phyloP scores from a whole-genome alignment of 2,329 filamentous ascomycete species.

The Lachnellula suecica region DNA sequence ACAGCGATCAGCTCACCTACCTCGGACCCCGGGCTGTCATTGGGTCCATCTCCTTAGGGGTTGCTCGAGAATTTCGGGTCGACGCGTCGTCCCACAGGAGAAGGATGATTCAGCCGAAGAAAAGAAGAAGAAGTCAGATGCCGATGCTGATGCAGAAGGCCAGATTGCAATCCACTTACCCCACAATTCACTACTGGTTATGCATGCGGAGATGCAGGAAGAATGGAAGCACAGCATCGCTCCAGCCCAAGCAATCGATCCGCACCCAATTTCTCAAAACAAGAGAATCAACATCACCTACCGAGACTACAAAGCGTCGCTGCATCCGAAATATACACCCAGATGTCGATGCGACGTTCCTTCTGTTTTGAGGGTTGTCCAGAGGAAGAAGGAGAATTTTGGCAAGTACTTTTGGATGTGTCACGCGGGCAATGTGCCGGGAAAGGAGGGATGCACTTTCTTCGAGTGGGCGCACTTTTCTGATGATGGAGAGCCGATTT shows the following conservation, averaged over 20 bases:
- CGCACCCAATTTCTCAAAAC: slow-evolving; percentile 78
- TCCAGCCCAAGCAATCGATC: slow-evolving; percentile 73
- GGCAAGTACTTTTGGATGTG: slow-evolving; percentile 96
- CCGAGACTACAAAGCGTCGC: slow-evolving; percentile 73
- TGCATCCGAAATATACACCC: slow-evolving; percentile 78
- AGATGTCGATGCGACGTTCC: slow-evolving; percentile 74
- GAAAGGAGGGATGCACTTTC: slow-evolving; percentile 68
- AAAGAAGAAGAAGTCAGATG: slow-evolving; percentile 28
- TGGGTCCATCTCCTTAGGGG: slow-evolving; percentile 85
- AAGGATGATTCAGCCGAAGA: slow-evolving; percentile 14
- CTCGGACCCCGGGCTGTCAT: slow-evolving; percentile 86
- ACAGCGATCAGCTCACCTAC: slow-evolving; percentile 91
- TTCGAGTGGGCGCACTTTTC: slow-evolving; percentile 88
- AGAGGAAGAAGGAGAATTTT: slow-evolving; percentile 71
- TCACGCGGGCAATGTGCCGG: slow-evolving; percentile 70
- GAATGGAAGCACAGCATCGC: slow-evolving; percentile 91
- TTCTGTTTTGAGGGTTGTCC: slow-evolving; percentile 71
- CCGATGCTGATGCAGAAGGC: slow-evolving; percentile 65
- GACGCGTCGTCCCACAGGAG: slow-evolving; percentile 67
- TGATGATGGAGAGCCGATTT: slow-evolving; percentile 78
- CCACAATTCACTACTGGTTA: slow-evolving; percentile 89
- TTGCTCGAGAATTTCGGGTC: slow-evolving; percentile 90
- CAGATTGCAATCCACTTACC: slow-evolving; percentile 92
- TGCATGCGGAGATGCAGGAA: slow-evolving; percentile 98
- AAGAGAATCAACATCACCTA: slow-evolving; percentile 93